Percentiles rank a stretch among this genome's conserved stretches.
Evolutionary conservation across 768 basidiomycete genomes (phyloP).

Genomic region (Tulasnella sp.): DNA sequence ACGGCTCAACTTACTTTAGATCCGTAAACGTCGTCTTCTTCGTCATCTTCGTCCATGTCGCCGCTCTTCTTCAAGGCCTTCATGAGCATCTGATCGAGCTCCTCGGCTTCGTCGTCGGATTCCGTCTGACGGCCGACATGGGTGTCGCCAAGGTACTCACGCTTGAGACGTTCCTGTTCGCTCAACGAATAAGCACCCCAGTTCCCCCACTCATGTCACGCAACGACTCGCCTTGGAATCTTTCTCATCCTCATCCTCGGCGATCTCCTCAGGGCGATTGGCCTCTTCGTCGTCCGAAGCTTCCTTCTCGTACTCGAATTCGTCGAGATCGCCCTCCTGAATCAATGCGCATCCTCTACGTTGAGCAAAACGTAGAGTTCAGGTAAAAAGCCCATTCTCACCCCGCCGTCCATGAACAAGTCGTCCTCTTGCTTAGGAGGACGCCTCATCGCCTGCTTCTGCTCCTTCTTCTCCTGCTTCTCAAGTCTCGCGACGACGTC

Average conservation of each 20-base stretch:
- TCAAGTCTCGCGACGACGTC: background rate
- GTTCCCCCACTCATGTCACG: background rate
- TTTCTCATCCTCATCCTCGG: slow-evolving; percentile 76
- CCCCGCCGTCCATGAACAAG: slow-evolving; percentile 57
- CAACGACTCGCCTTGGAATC: slow-evolving; percentile 61
- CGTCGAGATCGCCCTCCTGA: slow-evolving; percentile 72
- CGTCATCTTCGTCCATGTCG: slow-evolving; percentile 61
- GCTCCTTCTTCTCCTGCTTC: slow-evolving; percentile 19
- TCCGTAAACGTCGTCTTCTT: slow-evolving; percentile 59
- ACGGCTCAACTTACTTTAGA: slow-evolving; percentile 68
- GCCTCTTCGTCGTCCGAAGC: slow-evolving; percentile 87
- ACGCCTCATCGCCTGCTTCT: slow-evolving; percentile 12
- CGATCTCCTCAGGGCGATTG: slow-evolving; percentile 58
- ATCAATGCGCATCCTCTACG: background rate
- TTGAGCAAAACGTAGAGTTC: background rate
- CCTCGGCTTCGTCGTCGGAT: slow-evolving; percentile 63
- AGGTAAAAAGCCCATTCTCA: background rate
- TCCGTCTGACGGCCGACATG: slow-evolving; percentile 65
- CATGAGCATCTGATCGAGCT: slow-evolving; percentile 60
- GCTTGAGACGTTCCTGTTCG: slow-evolving; percentile 72
- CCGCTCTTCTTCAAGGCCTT: slow-evolving; percentile 83
- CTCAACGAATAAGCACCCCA: background rate
- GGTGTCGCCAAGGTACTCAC: slow-evolving; percentile 75
- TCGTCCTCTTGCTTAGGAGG: slow-evolving; percentile 45
- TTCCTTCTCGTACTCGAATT: slow-evolving; percentile 76